Base-by-base conservation (phyloP, 768 basidiomycete genomes). In the Trametes punicea region DNA sequence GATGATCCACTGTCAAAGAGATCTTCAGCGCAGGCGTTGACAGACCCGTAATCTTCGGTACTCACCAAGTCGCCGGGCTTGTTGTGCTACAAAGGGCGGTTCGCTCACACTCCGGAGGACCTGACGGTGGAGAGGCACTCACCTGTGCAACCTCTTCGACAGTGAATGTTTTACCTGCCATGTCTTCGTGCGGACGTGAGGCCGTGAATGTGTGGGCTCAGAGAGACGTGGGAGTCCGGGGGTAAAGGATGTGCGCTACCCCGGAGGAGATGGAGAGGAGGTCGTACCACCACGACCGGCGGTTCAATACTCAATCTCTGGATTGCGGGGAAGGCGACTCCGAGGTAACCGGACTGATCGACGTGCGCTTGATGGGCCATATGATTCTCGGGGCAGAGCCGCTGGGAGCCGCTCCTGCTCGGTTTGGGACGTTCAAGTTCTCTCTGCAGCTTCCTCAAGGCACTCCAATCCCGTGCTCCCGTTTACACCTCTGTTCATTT, bases 61-160 rank as follows among this genome's bases (percentile, higher is more conserved):
- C 81, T 66, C 59, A 88, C 90, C 62, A 97, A 70, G 70, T 95
- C 86, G 45, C 88, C 90, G 64, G 85, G 82, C 65, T 81, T 86
- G 77, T 93, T 91, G 72, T 97, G 94, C 93, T 97, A 13, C 16
- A 48, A n/a, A 16, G 23, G 2, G 26, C 29, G 2, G 10, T 23
- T 27, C 45, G 31, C 44, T 55, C 44, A 39, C 27, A 11, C 16
- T 13, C 2, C 5, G 7, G 13, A n/a, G 2, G 23, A 8, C n/a
- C 26, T 8, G 2, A 18, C 29, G 6, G 8, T 16, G 7, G 25
- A n/a, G 6, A 9, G 36, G 6, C 27, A 59, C 61, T 40, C 40
- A 65, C 64, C 63, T 55, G 46, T 1, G 62, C 63, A 23, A 67
- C 63, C 41, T 65, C 63, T 36, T 65, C 63, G 11, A 48, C 58